Evolutionary conservation across 768 basidiomycete genomes (phyloP).

Genomic region (Mycena galericulata): DNA sequence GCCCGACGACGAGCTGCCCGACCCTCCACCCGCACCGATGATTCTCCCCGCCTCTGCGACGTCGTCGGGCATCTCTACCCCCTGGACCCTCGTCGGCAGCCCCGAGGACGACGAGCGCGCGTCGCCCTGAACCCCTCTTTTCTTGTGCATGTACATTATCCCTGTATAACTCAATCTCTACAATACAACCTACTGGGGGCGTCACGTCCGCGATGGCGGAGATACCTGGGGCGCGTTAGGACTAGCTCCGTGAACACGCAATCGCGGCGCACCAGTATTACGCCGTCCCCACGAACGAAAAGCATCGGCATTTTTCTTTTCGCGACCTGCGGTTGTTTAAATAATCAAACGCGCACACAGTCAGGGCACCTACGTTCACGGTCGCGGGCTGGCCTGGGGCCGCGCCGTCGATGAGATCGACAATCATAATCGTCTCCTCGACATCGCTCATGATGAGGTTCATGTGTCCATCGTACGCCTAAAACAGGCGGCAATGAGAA

Average conservation of each 20-base stretch:
- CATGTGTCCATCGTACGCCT: slow-evolving; percentile 99
- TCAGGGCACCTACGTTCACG: slow-evolving; percentile 75
- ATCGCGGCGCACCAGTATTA: slow-evolving; percentile 83
- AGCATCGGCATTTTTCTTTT: slow-evolving; percentile 97
- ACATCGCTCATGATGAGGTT: slow-evolving; percentile 98
- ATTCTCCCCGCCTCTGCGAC: slow-evolving; percentile 44
- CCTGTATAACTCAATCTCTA: slow-evolving; percentile 56
- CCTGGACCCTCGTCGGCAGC: slow-evolving; percentile 50
- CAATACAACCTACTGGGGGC: slow-evolving; percentile 63
- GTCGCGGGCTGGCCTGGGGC: slow-evolving; percentile 63
- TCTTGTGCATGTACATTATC: slow-evolving; percentile 67
- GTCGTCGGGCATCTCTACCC: slow-evolving; percentile 42
- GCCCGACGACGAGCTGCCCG: slow-evolving; percentile 63
- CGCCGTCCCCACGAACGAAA: slow-evolving; percentile 97
- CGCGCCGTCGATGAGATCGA: slow-evolving; percentile 91
- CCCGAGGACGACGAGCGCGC: slow-evolving; percentile 58
- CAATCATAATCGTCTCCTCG: slow-evolving; percentile 98
- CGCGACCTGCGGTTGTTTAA: slow-evolving; percentile 68
- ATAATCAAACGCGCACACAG: not conserved
- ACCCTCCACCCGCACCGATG: slow-evolving; percentile 69
- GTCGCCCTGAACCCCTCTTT: not conserved
- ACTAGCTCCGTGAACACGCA: slow-evolving; percentile 25
- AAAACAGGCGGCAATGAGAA: slow-evolving; percentile 33
- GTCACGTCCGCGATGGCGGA: slow-evolving; percentile 81
- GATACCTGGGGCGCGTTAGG: slow-evolving; percentile 66